phyloP scores from a whole-genome alignment of 176 grass and related monocot genomes.

The Aechmea fasciata region DNA sequence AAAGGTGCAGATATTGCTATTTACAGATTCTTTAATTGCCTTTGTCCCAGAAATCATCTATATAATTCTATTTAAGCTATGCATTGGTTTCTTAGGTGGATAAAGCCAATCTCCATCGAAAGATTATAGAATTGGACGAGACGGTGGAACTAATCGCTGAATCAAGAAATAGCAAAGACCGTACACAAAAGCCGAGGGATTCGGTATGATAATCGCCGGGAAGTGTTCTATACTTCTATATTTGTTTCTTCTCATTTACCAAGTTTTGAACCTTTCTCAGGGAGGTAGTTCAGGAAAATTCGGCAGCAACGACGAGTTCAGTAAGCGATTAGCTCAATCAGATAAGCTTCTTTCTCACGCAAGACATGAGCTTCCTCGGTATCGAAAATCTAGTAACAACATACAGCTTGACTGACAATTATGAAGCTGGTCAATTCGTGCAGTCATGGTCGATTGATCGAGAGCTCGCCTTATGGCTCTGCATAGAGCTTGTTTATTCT shows the following conservation, averaged over 20 bases:
- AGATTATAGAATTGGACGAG: conserved; percentile 53
- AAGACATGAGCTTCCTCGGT: conserved; percentile 40
- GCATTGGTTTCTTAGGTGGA: conserved; percentile 41
- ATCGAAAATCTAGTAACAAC: conserved; percentile 7
- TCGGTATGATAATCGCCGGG: background rate
- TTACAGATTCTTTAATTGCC: background rate
- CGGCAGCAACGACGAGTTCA: conserved; percentile 32
- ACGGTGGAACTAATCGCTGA: conserved; percentile 26
- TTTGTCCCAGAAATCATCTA: background rate
- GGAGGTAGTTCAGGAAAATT: conserved; percentile 17
- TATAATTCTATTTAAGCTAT: conserved; percentile 6
- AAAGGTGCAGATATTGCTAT: conserved; percentile 38
- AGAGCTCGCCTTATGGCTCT: background rate
- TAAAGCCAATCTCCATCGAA: conserved; percentile 63
- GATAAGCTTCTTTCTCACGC: conserved; percentile 59
- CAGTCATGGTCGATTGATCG: background rate
- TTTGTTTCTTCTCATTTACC: background rate
- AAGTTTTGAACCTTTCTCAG: conserved; percentile 19
- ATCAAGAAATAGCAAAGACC: conserved; percentile 20
- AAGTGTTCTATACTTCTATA: background rate
- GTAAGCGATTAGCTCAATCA: conserved; percentile 58
- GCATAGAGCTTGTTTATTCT: background rate
- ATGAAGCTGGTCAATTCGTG: background rate
- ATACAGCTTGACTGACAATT: background rate
- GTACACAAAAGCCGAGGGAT: background rate